phyloP scores from a whole-genome alignment of 805 yeast genomes.

The Alloascoidea africana region DNA sequence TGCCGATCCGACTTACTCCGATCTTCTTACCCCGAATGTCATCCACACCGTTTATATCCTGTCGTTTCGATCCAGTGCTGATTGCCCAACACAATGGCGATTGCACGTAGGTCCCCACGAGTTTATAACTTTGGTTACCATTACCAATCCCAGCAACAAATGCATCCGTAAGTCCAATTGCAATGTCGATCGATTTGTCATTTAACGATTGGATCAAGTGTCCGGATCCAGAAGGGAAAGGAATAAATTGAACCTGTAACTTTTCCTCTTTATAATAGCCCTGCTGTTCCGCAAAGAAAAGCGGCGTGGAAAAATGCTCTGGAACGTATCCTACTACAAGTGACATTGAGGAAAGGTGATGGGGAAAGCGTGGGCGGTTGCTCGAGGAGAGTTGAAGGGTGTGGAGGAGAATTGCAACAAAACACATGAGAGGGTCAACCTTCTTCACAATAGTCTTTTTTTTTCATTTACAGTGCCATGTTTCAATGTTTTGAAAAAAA shows the following conservation, averaged over 20 bases:
- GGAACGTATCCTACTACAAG: constrained; percentile 64
- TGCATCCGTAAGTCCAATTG: constrained; percentile 85
- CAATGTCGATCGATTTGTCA: constrained; percentile 52
- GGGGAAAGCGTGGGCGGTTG: too few relatives aligned
- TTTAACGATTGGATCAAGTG: constrained; percentile 64
- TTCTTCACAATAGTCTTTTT: too few relatives aligned
- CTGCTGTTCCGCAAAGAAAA: constrained; percentile 51
- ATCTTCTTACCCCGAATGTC: constrained; percentile 49
- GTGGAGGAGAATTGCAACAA: too few relatives aligned
- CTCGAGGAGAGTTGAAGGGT: too few relatives aligned
- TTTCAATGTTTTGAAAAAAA: too few relatives aligned
- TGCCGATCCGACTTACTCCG: constrained; percentile 76
- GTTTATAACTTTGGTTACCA: constrained; percentile 46
- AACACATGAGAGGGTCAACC: too few relatives aligned
- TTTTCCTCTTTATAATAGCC: constrained; percentile 36
- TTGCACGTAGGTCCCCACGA: constrained; percentile 71
- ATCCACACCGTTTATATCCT: constrained; percentile 32
- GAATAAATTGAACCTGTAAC: constrained; percentile 40
- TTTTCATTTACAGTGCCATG: too few relatives aligned
- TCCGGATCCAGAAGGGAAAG: constrained; percentile 81
- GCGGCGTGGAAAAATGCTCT: constrained; percentile 84
- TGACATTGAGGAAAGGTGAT: too few relatives aligned
- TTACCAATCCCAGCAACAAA: constrained; percentile 72
- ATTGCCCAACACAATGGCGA: constrained; percentile 83
- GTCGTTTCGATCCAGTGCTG: constrained; percentile 54